A percentile compares a stretch with the other conserved stretches of the same genome.
These are phyloP conservation scores for Neopestalotiopsis clavispora DNA, from an alignment of 2,329 filamentous ascomycete species.

Conservation along the genomic window DNA sequence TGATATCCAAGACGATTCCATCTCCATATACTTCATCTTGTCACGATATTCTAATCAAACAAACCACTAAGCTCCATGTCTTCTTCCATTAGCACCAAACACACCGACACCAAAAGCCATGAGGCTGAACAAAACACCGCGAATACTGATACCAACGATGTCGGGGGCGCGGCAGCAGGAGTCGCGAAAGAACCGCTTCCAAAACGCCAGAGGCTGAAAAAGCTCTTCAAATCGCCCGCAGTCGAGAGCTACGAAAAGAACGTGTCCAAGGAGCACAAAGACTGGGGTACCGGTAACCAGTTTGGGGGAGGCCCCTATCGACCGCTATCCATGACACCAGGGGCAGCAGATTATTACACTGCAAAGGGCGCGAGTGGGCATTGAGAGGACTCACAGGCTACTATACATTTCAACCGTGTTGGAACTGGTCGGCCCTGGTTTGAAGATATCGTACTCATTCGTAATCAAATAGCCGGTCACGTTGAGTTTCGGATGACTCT, in stretches of 20 bases:
- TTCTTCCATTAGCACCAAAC: background rate
- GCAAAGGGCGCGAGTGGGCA: background rate
- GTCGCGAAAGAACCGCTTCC: background rate
- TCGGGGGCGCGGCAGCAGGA: background rate
- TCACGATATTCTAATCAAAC: no score
- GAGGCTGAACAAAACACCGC: background rate
- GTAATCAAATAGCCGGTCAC: no score
- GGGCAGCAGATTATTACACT: background rate
- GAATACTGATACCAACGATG: background rate
- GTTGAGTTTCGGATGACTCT: no score
- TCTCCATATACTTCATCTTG: no score
- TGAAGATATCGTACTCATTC: no score
- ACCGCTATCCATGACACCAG: background rate
- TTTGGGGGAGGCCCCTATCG: constrained; percentile 10
- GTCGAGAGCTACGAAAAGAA: constrained; percentile 5
- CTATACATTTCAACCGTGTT: no score
- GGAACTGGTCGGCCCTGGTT: no score
- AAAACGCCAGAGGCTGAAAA: background rate
- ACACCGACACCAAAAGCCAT: background rate
- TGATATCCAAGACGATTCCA: no score
- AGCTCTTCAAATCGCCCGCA: constrained; percentile 6
- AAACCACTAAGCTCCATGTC: background rate
- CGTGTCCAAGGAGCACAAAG: background rate
- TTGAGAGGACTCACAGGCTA: background rate
- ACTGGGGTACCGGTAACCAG: constrained; percentile 13